phyloP scores from a whole-genome alignment of 768 basidiomycete species.

The Suillus paluster region DNA sequence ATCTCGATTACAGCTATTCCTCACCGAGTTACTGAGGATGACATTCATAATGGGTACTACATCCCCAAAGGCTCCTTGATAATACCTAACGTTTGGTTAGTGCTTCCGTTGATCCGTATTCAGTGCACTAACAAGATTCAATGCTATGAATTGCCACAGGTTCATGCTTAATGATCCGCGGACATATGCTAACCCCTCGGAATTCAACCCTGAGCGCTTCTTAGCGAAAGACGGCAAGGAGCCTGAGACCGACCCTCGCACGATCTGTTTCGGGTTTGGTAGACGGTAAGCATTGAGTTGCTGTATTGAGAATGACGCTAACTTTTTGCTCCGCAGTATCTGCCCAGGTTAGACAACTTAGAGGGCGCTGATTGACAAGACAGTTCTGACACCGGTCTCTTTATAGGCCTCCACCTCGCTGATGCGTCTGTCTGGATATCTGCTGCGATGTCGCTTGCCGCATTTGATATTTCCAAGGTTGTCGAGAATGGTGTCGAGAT shows the following conservation, averaged over 20 bases:
- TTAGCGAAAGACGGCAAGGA: conserved; percentile 39
- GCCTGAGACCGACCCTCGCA: conserved; percentile 61
- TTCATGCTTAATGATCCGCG: conserved; percentile 36
- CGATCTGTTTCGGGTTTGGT: conserved; percentile 72
- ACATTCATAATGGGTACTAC: conserved; percentile 63
- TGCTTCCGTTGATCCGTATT: neutral
- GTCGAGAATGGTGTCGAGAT: conserved; percentile 45
- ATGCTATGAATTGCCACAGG: conserved; percentile 18
- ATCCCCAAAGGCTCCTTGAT: conserved; percentile 53
- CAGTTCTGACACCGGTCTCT: conserved; percentile 10
- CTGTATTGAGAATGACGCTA: conserved; percentile 12
- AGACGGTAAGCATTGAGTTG: conserved; percentile 47
- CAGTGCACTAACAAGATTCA: conserved; percentile 1
- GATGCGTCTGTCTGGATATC: conserved; percentile 47
- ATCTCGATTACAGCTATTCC: conserved; percentile 32
- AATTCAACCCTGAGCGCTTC: conserved; percentile 66
- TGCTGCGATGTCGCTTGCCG: conserved; percentile 43
- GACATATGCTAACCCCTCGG: conserved; percentile 55
- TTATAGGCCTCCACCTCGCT: conserved; percentile 49
- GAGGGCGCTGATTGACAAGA: conserved; percentile 17
- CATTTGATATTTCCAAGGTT: conserved; percentile 45
- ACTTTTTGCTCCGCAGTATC: conserved; percentile 17
- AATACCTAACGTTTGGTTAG: conserved; percentile 28
- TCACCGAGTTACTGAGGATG: conserved; percentile 62
- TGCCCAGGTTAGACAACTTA: conserved; percentile 30